Evolutionary conservation across 768 basidiomycete species (phyloP).

Genomic region (Fistulinella prunicolor): DNA sequence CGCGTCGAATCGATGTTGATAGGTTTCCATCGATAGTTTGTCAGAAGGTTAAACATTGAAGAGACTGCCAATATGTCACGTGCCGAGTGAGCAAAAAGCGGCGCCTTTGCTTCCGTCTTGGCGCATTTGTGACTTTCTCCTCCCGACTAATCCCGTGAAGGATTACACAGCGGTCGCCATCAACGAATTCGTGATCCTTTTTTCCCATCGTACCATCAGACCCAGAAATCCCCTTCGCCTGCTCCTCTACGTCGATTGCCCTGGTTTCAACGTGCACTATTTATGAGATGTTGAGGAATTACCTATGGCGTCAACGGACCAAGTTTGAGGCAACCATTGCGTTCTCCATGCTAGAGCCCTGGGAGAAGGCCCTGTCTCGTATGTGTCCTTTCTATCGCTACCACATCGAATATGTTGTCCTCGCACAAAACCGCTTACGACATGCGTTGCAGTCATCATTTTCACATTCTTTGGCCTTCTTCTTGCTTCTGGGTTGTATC

Average conservation of each 20-base stretch:
- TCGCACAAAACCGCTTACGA: conserved; percentile 6
- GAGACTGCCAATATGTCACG: conserved; percentile 24
- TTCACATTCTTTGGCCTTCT: conserved; percentile 41
- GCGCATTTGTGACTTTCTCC: neutral
- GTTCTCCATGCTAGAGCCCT: conserved; percentile 61
- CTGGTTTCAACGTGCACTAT: too few species aligned
- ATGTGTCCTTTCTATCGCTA: conserved; percentile 25
- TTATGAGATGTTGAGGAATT: conserved; percentile 29
- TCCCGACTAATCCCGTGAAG: neutral
- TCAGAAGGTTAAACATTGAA: too few species aligned
- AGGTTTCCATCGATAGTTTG: too few species aligned
- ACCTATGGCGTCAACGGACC: conserved; percentile 30
- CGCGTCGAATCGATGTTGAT: too few species aligned
- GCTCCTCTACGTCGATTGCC: too few species aligned
- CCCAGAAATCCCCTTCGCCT: neutral
- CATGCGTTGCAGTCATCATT: conserved; percentile 38
- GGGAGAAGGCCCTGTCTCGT: conserved; percentile 66
- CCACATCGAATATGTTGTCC: neutral
- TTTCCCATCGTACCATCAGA: too few species aligned
- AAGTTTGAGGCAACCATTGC: conserved; percentile 55
- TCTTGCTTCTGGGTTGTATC: conserved; percentile 48
- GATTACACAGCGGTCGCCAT: conserved; percentile 2
- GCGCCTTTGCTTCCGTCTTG: neutral
- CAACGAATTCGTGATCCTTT: too few species aligned
- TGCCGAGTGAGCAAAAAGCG: conserved; percentile 16